These are phyloP conservation scores for Apiospora malaysiana DNA, from an alignment of 2,329 filamentous ascomycete genomes.

Conservation along the genomic window DNA sequence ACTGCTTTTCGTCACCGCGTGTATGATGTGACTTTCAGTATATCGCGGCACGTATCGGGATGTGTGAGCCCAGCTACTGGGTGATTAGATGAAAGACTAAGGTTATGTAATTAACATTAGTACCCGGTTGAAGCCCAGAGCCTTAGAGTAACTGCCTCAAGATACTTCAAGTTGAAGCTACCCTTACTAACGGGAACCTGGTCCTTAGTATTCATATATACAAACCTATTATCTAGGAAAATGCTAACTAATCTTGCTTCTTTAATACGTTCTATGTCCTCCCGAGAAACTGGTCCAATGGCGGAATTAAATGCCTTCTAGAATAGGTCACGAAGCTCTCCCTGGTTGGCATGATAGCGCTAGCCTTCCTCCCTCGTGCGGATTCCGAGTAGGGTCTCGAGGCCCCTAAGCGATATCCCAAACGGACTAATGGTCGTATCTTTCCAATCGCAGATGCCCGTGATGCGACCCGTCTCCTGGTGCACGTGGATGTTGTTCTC, in stretches of 20 bases:
- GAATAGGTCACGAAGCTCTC: neutral
- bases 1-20: too few relatives aligned
- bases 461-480: constrained; percentile 25
- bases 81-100: too few relatives aligned
- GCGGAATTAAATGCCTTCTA: neutral
- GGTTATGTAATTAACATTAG: too few relatives aligned
- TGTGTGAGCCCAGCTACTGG: too few relatives aligned
- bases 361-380: neutral
- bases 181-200: neutral
- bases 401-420: constrained; percentile 28
- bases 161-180: neutral
- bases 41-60: too few relatives aligned
- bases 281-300: neutral
- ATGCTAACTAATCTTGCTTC: neutral
- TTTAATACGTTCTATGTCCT: neutral
- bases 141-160: neutral
- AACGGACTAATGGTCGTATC: constrained; percentile 28
- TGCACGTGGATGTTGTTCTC: constrained; percentile 33
- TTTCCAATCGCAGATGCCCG: constrained; percentile 29
- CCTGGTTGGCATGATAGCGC: constrained; percentile 10
- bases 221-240: neutral
- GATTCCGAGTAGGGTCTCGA: constrained; percentile 30
- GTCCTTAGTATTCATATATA: neutral
- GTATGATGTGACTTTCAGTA: too few relatives aligned
- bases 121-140: too few relatives aligned